A percentile compares a stretch with the other conserved stretches of the same genome.
phyloP scores from a whole-genome alignment of 192 early-diverging fungal genomes.

The Backusella psychrophila region DNA sequence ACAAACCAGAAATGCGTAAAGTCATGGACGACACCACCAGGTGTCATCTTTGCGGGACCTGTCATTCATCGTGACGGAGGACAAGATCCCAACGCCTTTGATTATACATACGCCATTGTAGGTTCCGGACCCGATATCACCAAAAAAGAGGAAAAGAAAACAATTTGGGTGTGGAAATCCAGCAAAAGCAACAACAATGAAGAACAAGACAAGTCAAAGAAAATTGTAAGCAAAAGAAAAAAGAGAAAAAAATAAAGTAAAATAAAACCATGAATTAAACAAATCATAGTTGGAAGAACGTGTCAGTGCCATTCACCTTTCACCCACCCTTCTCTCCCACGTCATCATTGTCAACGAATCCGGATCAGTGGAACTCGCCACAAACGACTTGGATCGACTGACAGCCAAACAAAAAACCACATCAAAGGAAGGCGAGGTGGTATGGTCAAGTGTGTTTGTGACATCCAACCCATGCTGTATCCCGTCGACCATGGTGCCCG shows the following conservation, averaged over 20 bases:
- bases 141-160: slow-evolving; percentile 43
- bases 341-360: slow-evolving; percentile 42
- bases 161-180: slow-evolving; percentile 51
- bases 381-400: slow-evolving; percentile 43
- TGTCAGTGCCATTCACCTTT: slow-evolving; percentile 44
- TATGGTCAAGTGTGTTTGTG: slow-evolving; percentile 44
- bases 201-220: slow-evolving; percentile 24
- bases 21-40: slow-evolving; percentile 50
- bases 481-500: slow-evolving; percentile 39
- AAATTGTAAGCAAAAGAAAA: slow-evolving; percentile 22
- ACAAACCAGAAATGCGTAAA: slow-evolving; percentile 48
- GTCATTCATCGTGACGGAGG: slow-evolving; percentile 31
- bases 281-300: slow-evolving; percentile 41
- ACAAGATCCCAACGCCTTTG: slow-evolving; percentile 18
- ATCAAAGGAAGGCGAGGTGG: slow-evolving; percentile 9
- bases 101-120: slow-evolving; percentile 46
- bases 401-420: slow-evolving; percentile 33
- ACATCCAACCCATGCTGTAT: slow-evolving; percentile 45
- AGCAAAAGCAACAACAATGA: slow-evolving; percentile 17
- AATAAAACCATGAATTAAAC: neutral
- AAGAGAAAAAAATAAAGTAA: neutral
- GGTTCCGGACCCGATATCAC: slow-evolving; percentile 49
- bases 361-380: slow-evolving; percentile 41
- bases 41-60: slow-evolving; percentile 43
- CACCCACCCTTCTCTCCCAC: slow-evolving; percentile 39